These are phyloP conservation scores for Herpetomonas tarakana DNA, from an alignment of 208 protist species.

Conservation along the genomic window DNA sequence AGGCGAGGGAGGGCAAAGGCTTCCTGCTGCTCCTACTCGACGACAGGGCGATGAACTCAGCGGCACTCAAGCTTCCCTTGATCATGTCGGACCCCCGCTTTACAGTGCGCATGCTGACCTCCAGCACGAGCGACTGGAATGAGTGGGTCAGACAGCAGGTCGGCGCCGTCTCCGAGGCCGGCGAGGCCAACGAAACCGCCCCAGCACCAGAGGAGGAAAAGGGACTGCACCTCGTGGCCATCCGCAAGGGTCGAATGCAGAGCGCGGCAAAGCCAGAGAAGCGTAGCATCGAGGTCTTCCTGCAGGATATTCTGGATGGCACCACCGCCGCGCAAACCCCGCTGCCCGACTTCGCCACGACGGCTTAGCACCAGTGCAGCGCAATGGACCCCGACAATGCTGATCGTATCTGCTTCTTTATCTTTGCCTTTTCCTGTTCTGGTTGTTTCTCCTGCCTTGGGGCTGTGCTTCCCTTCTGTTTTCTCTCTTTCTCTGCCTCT, in stretches of 20 bases:
- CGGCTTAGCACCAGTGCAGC: too few relatives aligned
- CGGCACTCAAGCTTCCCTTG: constrained; percentile 29
- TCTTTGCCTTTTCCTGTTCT: too few relatives aligned
- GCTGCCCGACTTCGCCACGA: constrained; percentile 31
- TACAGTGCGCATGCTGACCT: constrained; percentile 53
- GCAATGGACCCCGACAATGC: background rate
- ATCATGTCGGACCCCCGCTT: constrained; percentile 63
- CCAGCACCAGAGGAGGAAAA: constrained; percentile 18
- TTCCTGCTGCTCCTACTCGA: constrained; percentile 65
- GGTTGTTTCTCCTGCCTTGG: too few relatives aligned
- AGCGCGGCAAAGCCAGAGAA: constrained; percentile 37
- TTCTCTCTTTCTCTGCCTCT: too few relatives aligned
- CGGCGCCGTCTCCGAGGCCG: background rate
- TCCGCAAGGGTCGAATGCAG: constrained; percentile 56
- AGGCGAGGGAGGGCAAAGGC: constrained; percentile 51
- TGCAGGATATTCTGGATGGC: constrained; percentile 62
- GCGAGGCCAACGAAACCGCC: constrained; percentile 5
- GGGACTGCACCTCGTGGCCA: constrained; percentile 33
- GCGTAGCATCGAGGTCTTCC: constrained; percentile 38
- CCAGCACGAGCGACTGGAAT: constrained; percentile 38
- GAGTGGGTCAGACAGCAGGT: constrained; percentile 32
- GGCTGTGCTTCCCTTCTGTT: too few relatives aligned
- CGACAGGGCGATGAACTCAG: constrained; percentile 15
- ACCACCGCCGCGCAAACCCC: constrained; percentile 25
- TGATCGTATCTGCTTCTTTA: constrained; percentile 8